Evolutionary conservation across 179 eudicot genomes (phyloP), one percentile per base, ranked within the genome.

Genomic region (Beta macrorhiza): DNA sequence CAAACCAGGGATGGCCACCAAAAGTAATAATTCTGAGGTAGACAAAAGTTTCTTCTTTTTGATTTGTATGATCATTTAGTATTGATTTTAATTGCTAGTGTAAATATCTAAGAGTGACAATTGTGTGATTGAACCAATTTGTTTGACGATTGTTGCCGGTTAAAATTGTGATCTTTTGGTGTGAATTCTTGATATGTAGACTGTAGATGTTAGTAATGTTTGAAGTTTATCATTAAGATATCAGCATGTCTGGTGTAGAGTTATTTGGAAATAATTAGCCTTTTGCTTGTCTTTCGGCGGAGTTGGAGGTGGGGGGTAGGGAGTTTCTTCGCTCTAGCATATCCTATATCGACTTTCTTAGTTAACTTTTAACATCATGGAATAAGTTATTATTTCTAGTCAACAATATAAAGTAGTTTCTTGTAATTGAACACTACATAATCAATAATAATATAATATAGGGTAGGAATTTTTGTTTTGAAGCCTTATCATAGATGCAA

Each of bases 1-100:
- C 72, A 94, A 91, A 78, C 98, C 94, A 10, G 87, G 89, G 0
- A 89, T 87, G 3, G 84, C 92, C 61, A 75, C 67, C 84, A 89
- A 80, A 20, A 72, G 80, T 73, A 83, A 51, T 80, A 72, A 22
- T 29, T 12, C 42, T 42, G 80, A 79, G 73, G 96, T 87, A 52
- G 53, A 5, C 11, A 49, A 19, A 4, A 2, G 19, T 22, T 51
- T 64, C 22, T 22, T 59, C 17, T 16, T 47, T 63, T 2, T 15
- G 42, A 57, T 16, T 61, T 29, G 0, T 5, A 53, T 32, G 13
- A 70, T 17, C 8, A 17, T 12, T 7, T 51, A 2, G 9, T 15
- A 58, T 58, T 58, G 16, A 37, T 16, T 68, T n/a, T 68, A 16
- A 19, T 16, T 44, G 47, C 49, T 71, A 37, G 1, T 22, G 14